Evolutionary conservation across 257 asterid genomes (phyloP).

Genomic region (Avicennia marina): DNA sequence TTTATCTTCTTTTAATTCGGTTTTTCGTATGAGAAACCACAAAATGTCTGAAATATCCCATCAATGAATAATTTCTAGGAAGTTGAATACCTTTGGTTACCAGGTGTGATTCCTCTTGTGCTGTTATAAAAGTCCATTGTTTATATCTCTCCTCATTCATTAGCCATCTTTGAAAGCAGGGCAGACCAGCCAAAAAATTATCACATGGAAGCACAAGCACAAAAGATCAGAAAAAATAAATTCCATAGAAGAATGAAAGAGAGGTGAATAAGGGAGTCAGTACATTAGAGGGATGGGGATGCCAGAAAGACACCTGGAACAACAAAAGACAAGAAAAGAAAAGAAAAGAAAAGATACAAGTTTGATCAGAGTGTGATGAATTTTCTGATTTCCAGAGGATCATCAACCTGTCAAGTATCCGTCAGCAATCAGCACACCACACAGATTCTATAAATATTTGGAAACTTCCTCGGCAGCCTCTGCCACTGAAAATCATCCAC

Average conservation of each 20-base stretch:
- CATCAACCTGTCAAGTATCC: not conserved
- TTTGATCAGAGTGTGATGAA: conserved; percentile 3
- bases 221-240: not conserved
- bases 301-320: not conserved
- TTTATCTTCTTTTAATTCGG: no score
- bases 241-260: not conserved
- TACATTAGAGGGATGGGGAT: not conserved
- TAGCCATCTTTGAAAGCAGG: not conserved
- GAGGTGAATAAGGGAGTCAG: no score
- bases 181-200: not conserved
- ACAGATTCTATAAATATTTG: not conserved
- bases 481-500: not conserved
- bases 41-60: not conserved
- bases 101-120: not conserved
- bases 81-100: not conserved
- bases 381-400: conserved; percentile 15
- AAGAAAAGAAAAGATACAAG: not conserved
- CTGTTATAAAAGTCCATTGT: not conserved
- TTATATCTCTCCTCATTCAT: not conserved
- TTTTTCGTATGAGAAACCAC: not conserved
- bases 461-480: not conserved
- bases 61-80: not conserved
- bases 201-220: not conserved
- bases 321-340: not conserved
- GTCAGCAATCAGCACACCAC: not conserved